Base-by-base conservation (phyloP, 192 early-diverging fungal genomes). In the Coemansia sp. region DNA sequence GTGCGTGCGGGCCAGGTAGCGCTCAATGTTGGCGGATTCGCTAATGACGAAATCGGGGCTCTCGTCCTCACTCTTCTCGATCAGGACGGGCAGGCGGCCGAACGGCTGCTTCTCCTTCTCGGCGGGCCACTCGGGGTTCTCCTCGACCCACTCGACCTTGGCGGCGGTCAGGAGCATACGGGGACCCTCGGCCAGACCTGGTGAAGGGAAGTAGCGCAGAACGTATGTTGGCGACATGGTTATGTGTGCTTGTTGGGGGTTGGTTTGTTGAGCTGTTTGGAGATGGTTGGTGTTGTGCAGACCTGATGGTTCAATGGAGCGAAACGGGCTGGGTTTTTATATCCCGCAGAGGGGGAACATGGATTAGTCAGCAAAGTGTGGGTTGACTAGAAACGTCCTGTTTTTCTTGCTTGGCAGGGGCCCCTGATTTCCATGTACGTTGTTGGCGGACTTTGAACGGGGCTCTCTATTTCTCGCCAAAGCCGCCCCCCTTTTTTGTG, bases 1-100 rank as follows among this genome's bases (percentile, higher is more conserved):
- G 42, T 76, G 79, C 50, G 67, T 75, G 44, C 48, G 38, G 10
- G 75, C 51, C 3, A 81, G 56, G 38, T 77, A 79, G 29, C 80
- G 77, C 38, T 75, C 75, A 42, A 81, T 81, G 4, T 60, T 64
- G 10, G 56, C 47, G 1, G 67, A 50, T 28, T 82, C 76, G 11
- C 64, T 56, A 4, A 79, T 38, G 10, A 58, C 14, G 31, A 76
- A 46, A 13, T 54, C 56, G n/a, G 32, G 40, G 14, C 38, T 52
- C 12, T 51, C 55, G 28, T 66, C 34, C 9, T 18, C 26, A 26
- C 35, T 43, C n/a, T 46, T 55, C 27, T 67, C 58, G 10, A 60
- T 27, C 28, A 67, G 49, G 2, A 61, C 64, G 6, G 64, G 64
- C 46, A 67, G 26, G n/a, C 41, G 57, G 5, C 64, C 64, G 41